Conservation (phyloP, 1,284 basidiomycete genomes). For the Calocybe gambosa region DNA sequence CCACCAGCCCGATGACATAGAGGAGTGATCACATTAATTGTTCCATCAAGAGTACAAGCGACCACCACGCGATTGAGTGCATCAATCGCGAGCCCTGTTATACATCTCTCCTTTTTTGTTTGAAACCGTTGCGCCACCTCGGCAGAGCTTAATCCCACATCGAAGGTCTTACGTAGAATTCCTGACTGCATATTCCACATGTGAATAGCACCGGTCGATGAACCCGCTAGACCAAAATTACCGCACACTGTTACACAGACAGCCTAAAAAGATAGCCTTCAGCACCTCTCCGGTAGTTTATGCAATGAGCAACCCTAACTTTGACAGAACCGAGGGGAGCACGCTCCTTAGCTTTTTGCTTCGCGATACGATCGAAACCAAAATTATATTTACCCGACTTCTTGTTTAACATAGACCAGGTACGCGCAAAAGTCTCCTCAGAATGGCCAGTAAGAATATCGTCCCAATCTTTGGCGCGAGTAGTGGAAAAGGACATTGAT, state of each 20-base stretch:
- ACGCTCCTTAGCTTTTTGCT: conserved; percentile 42
- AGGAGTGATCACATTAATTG: conserved; percentile 64
- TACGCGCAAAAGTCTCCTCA: conserved; percentile 74
- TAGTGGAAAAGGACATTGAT: conserved; percentile 73
- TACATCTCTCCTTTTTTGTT: conserved; percentile 48
- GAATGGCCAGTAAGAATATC: conserved; percentile 89
- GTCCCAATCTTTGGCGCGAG: conserved; percentile 94
- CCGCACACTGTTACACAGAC: conserved; percentile 93
- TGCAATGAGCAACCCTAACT: conserved; percentile 30
- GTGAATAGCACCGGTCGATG: conserved; percentile 71
- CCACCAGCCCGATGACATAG: neutral
- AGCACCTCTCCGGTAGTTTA: neutral
- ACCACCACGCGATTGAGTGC: conserved; percentile 79
- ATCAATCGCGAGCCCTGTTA: conserved; percentile 86
- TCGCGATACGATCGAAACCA: conserved; percentile 39
- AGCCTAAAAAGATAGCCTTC: conserved; percentile 39
- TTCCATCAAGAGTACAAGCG: conserved; percentile 84
- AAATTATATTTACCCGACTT: conserved; percentile 72
- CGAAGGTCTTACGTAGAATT: conserved; percentile 74
- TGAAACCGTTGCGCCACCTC: conserved; percentile 40
- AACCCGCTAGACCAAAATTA: conserved; percentile 88
- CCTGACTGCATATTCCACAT: conserved; percentile 99
- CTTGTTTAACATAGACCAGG: conserved; percentile 86
- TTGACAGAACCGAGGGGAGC: conserved; percentile 52
- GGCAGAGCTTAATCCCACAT: conserved; percentile 55